Evolutionary conservation across 768 basidiomycete genomes (phyloP).

Genomic region (Tulasnella sp.): DNA sequence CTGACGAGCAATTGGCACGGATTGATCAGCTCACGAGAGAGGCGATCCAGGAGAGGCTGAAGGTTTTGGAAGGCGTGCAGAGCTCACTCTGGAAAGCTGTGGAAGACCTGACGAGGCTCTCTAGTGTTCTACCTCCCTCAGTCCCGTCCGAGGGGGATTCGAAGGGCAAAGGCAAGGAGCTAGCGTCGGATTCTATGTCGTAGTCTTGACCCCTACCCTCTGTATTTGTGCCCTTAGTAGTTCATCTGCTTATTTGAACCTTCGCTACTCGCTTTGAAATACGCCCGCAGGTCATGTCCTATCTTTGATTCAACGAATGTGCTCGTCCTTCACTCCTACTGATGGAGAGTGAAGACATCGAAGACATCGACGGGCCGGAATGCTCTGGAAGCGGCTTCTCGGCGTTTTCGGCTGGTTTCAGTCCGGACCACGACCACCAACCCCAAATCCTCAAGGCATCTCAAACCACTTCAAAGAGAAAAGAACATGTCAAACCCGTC

Average conservation of each 20-base stretch:
- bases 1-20: slow-evolving; percentile 63
- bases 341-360: background rate
- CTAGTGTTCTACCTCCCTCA: slow-evolving; percentile 63
- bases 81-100: slow-evolving; percentile 47
- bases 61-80: slow-evolving; percentile 78
- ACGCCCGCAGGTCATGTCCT: background rate
- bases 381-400: slow-evolving; percentile 1
- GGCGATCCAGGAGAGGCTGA: slow-evolving; percentile 82
- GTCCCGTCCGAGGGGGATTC: background rate
- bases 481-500: slow-evolving; percentile 1
- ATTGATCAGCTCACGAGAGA: slow-evolving; percentile 73
- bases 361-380: background rate
- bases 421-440: background rate
- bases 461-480: background rate
- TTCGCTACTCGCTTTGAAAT: slow-evolving; percentile 8
- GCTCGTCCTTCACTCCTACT: background rate
- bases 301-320: background rate
- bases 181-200: background rate
- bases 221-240: background rate
- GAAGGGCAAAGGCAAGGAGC: slow-evolving; percentile 10
- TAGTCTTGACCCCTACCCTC: background rate
- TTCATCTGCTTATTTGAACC: slow-evolving; percentile 12
- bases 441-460: background rate
- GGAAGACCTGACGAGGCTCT: slow-evolving; percentile 74
- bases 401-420: slow-evolving; percentile 6